These are phyloP conservation scores for Ganoderma meredithae DNA, from an alignment of 1,284 basidiomycete species.

Conservation along the genomic window DNA sequence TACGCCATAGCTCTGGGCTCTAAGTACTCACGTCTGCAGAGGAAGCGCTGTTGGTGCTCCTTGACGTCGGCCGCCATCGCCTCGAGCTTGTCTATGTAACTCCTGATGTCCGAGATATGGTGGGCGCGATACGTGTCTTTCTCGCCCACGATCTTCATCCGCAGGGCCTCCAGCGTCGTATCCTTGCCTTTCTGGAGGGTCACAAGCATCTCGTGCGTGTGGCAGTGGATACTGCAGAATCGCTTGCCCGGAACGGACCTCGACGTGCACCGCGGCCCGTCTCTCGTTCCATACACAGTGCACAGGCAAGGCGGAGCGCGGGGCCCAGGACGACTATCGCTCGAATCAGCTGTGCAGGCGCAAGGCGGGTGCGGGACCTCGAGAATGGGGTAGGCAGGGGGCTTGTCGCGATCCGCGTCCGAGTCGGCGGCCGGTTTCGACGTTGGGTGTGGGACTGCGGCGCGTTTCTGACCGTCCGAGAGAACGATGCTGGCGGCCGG, in stretches of 20 bases:
- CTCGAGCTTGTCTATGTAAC: neutral
- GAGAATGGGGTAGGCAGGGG: conserved; percentile 1
- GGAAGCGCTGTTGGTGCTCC: conserved; percentile 3
- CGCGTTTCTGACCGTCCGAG: too few species aligned
- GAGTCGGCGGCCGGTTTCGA: too few species aligned
- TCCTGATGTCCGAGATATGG: neutral
- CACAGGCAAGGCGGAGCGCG: neutral
- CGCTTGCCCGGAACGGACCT: neutral
- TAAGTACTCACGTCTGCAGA: conserved; percentile 2
- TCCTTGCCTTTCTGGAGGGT: neutral
- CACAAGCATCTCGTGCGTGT: neutral
- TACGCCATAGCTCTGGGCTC: too few species aligned
- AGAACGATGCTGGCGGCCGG: too few species aligned
- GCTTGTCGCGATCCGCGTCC: neutral
- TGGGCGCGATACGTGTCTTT: neutral
- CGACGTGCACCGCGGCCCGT: neutral
- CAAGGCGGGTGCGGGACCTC: neutral
- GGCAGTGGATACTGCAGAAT: neutral
- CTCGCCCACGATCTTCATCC: too few species aligned
- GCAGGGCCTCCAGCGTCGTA: neutral
- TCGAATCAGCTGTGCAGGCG: neutral
- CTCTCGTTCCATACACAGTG: neutral
- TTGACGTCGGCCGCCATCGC: neutral
- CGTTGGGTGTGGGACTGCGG: too few species aligned
- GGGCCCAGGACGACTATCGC: neutral